Evolutionary conservation across 768 basidiomycete species (phyloP).

Genomic region (Russula foetens): DNA sequence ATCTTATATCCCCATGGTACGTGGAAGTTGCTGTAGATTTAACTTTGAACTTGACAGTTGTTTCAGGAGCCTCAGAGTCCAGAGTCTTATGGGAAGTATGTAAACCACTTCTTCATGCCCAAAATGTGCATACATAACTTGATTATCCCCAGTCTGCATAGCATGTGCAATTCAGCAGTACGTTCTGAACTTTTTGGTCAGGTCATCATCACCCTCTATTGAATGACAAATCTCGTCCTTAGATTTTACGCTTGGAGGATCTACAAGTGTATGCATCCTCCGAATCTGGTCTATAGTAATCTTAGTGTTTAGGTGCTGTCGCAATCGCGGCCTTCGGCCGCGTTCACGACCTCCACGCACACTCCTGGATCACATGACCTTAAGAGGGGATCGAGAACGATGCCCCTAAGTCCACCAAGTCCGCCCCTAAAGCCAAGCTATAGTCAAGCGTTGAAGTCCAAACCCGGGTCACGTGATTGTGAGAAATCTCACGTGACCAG

Average conservation of each 20-base stretch:
- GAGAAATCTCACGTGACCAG: too few relatives aligned
- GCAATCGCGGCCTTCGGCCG: too few relatives aligned
- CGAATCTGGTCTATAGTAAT: neutral
- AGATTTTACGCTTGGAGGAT: conserved; percentile 11
- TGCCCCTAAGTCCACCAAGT: too few relatives aligned
- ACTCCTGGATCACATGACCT: too few relatives aligned
- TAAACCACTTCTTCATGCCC: neutral
- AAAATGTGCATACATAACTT: neutral
- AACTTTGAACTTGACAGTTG: neutral
- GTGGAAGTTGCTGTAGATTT: neutral
- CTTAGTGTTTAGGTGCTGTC: neutral
- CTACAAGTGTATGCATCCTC: neutral
- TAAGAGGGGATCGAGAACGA: too few relatives aligned
- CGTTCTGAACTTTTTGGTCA: neutral
- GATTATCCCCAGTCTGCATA: too few relatives aligned
- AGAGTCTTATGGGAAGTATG: neutral
- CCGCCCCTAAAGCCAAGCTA: too few relatives aligned
- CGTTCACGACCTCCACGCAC: too few relatives aligned
- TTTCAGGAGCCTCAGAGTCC: neutral
- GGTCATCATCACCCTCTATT: neutral
- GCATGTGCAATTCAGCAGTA: neutral
- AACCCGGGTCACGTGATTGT: too few relatives aligned
- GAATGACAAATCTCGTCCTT: too few relatives aligned
- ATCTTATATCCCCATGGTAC: neutral
- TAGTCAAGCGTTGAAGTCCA: too few relatives aligned